phyloP scores from a whole-genome alignment of 768 basidiomycete genomes.

The Mycena olivaceomarginata region DNA sequence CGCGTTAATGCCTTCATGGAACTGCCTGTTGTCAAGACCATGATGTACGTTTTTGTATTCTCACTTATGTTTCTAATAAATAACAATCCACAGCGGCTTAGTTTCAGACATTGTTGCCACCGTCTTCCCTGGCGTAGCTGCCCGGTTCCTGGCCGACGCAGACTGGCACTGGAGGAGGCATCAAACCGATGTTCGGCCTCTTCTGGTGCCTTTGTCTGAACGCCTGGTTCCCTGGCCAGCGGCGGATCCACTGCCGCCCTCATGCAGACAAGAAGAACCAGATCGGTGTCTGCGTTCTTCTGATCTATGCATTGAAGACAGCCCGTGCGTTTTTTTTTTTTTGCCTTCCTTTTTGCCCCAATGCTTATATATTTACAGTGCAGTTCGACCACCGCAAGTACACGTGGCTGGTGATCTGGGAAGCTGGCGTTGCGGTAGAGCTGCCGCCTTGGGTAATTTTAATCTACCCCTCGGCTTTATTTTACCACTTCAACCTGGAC shows the following conservation, averaged over 20 bases:
- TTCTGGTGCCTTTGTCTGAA: constrained; percentile 56
- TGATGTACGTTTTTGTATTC: no score
- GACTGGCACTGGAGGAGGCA: constrained; percentile 22
- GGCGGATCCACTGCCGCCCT: constrained; percentile 46
- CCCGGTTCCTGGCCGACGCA: no score
- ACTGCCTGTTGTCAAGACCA: no score
- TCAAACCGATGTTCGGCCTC: constrained; percentile 47
- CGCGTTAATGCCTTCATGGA: no score
- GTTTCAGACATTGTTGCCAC: no score
- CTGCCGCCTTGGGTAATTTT: constrained; percentile 55
- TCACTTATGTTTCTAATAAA: no score
- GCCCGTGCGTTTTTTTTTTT: no score
- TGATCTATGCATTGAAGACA: constrained; percentile 49
- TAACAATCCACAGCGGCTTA: no score
- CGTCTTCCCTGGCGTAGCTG: background rate
- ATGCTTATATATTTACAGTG: no score
- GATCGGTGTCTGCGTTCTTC: constrained; percentile 52
- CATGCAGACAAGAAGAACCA: constrained; percentile 56
- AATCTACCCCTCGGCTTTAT: constrained; percentile 56
- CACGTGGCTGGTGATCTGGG: constrained; percentile 59
- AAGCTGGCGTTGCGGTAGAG: constrained; percentile 55
- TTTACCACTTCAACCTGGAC: constrained; percentile 59
- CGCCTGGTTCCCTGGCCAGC: constrained; percentile 34
- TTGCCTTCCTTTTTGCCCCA: no score
- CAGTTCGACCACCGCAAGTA: constrained; percentile 46